phyloP scores from a whole-genome alignment of 2,329 filamentous ascomycete species.

The Pyrenophora seminiperda region DNA sequence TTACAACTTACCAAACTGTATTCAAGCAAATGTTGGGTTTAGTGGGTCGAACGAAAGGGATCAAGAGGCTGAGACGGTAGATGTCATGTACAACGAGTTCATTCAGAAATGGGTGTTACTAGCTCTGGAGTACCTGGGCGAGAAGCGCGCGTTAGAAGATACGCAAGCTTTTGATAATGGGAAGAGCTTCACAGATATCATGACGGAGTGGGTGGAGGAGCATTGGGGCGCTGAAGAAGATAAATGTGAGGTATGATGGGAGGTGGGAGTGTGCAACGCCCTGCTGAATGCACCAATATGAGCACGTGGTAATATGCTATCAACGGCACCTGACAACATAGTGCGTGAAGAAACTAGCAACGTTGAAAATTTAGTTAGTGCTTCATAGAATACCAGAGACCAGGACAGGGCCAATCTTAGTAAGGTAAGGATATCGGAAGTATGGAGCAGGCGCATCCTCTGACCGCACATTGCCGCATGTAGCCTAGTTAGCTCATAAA shows the following conservation, averaged over 20 bases:
- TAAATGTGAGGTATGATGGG: constrained; percentile 3
- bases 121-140: constrained; percentile 68
- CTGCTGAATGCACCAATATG: too few species aligned
- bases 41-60: constrained; percentile 28
- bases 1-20: constrained; percentile 80
- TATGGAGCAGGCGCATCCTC: too few species aligned
- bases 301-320: too few species aligned
- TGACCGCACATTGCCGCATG: too few species aligned
- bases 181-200: constrained; percentile 61
- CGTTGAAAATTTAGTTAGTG: too few species aligned
- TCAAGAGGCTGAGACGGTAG: constrained; percentile 71
- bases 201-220: constrained; percentile 63
- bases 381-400: too few species aligned
- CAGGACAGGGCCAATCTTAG: too few species aligned
- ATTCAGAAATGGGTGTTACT: constrained; percentile 80
- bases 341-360: too few species aligned
- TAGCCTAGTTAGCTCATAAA: too few species aligned
- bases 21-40: constrained; percentile 72
- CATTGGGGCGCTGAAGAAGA: constrained; percentile 54
- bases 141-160: constrained; percentile 57
- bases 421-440: too few species aligned
- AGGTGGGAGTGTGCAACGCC: neutral
- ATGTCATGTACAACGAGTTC: constrained; percentile 91
- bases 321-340: too few species aligned
- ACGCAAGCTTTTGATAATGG: constrained; percentile 59